These are phyloP conservation scores for Herpetospermum pedunculosum DNA, from an alignment of 306 rosid genomes.

Conservation along the genomic window DNA sequence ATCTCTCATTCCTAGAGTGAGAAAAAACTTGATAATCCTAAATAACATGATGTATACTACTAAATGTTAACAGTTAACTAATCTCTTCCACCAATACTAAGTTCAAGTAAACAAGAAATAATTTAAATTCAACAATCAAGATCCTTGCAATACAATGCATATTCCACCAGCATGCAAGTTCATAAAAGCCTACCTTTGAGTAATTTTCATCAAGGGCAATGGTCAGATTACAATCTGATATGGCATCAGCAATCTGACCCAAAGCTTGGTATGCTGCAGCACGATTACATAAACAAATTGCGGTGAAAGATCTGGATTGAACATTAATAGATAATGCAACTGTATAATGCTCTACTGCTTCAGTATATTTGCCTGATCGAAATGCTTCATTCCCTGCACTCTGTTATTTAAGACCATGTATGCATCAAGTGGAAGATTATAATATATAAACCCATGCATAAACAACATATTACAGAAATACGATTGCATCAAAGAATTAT, in stretches of 20 bases:
- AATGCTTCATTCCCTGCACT: slow-evolving; percentile 77
- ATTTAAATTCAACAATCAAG: background rate
- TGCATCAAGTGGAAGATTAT: slow-evolving; percentile 11
- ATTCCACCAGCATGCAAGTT: background rate
- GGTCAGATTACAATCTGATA: slow-evolving; percentile 87
- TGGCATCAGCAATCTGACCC: slow-evolving; percentile 84
- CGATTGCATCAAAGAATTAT: background rate
- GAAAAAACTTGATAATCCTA: background rate
- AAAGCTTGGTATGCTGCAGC: slow-evolving; percentile 88
- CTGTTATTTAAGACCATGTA: slow-evolving; percentile 26
- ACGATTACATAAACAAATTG: slow-evolving; percentile 87
- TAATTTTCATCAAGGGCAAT: slow-evolving; percentile 76
- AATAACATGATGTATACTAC: too few relatives aligned
- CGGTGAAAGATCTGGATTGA: slow-evolving; percentile 69
- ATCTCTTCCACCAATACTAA: background rate
- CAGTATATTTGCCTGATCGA: slow-evolving; percentile 46
- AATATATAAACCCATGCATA: background rate
- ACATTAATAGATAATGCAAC: slow-evolving; percentile 58
- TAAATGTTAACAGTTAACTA: background rate
- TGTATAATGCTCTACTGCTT: slow-evolving; percentile 73
- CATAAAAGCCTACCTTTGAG: slow-evolving; percentile 50
- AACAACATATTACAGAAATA: background rate
- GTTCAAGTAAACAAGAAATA: background rate
- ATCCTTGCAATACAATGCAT: background rate
- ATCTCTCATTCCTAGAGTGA: background rate